Evolutionary conservation across 1,284 basidiomycete genomes (phyloP).

Genomic region (Tetrapyrgos nigripes): DNA sequence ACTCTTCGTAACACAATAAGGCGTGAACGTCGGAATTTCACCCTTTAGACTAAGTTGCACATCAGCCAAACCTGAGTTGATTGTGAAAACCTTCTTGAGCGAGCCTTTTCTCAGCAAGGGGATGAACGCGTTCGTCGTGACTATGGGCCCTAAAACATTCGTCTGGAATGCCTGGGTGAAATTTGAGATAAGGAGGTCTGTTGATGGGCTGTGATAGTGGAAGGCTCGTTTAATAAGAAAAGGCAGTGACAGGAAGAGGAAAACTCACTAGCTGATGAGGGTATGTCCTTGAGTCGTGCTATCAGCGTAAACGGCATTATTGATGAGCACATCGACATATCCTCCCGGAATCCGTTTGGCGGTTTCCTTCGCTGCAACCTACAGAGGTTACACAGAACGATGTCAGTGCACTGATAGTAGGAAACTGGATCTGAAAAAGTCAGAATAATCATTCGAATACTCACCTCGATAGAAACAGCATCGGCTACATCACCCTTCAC

Average conservation of each 20-base stretch:
- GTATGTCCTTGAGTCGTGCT: slow-evolving; percentile 8
- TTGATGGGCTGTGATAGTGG: not conserved
- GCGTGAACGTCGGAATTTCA: slow-evolving; percentile 16
- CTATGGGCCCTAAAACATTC: slow-evolving; percentile 45
- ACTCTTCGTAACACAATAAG: slow-evolving; percentile 44
- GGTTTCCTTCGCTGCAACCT: slow-evolving; percentile 27
- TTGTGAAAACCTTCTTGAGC: slow-evolving; percentile 42
- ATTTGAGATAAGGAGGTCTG: not conserved
- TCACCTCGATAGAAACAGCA: slow-evolving; percentile 29
- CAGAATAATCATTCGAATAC: not conserved
- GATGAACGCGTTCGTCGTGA: slow-evolving; percentile 43
- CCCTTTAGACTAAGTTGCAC: slow-evolving; percentile 28
- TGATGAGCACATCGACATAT: slow-evolving; percentile 42
- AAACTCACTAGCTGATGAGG: slow-evolving; percentile 22
- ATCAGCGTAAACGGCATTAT: slow-evolving; percentile 33
- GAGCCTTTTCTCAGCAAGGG: slow-evolving; percentile 44
- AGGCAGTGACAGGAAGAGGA: not conserved
- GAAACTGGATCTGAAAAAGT: too few relatives aligned
- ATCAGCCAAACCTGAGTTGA: slow-evolving; percentile 38
- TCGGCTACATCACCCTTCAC: slow-evolving; percentile 40
- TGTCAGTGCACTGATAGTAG: not conserved
- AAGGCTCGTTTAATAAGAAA: slow-evolving; percentile 11
- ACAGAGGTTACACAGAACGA: not conserved
- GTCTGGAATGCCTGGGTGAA: slow-evolving; percentile 27
- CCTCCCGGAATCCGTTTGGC: slow-evolving; percentile 34